Conservation (phyloP, 164 flowering plant genomes). For the Tetracentron sinense region DNA sequence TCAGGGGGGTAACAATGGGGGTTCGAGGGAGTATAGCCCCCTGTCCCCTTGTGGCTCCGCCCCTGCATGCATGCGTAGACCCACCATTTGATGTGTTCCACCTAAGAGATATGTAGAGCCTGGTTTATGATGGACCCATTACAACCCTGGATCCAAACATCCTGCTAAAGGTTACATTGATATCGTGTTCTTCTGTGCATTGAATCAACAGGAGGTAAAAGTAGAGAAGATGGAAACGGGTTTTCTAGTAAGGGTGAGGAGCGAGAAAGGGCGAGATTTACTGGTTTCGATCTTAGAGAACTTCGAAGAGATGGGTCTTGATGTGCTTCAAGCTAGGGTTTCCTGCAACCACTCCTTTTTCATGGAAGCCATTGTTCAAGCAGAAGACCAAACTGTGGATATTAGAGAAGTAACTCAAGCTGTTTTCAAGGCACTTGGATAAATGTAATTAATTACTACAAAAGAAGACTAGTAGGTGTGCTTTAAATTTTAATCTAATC, state of each 20-base stretch:
- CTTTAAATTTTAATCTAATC: too few relatives aligned
- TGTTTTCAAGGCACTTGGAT: slow-evolving; percentile 31
- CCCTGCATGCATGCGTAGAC: too few relatives aligned
- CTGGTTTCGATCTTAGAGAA: slow-evolving; percentile 46
- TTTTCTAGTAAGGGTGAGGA: slow-evolving; percentile 31
- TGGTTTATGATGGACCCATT: too few relatives aligned
- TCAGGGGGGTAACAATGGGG: too few relatives aligned
- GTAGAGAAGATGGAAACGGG: slow-evolving; percentile 45
- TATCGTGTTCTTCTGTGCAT: neutral
- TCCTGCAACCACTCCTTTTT: slow-evolving; percentile 35
- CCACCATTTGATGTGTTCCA: too few relatives aligned
- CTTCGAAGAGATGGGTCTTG: slow-evolving; percentile 47
- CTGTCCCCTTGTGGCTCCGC: too few relatives aligned
- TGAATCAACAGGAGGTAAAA: slow-evolving; percentile 39
- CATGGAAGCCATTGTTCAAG: slow-evolving; percentile 53
- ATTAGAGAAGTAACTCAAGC: slow-evolving; percentile 24
- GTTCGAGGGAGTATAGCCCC: too few relatives aligned
- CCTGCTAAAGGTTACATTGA: too few relatives aligned
- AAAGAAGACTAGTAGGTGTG: too few relatives aligned
- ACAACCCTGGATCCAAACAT: too few relatives aligned
- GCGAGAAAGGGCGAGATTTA: slow-evolving; percentile 36
- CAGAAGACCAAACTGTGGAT: slow-evolving; percentile 24
- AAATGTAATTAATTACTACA: too few relatives aligned
- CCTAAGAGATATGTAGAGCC: too few relatives aligned
- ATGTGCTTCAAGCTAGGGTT: slow-evolving; percentile 48